phyloP scores from a whole-genome alignment of 164 flowering plant genomes.

The Magnolia officinalis region DNA sequence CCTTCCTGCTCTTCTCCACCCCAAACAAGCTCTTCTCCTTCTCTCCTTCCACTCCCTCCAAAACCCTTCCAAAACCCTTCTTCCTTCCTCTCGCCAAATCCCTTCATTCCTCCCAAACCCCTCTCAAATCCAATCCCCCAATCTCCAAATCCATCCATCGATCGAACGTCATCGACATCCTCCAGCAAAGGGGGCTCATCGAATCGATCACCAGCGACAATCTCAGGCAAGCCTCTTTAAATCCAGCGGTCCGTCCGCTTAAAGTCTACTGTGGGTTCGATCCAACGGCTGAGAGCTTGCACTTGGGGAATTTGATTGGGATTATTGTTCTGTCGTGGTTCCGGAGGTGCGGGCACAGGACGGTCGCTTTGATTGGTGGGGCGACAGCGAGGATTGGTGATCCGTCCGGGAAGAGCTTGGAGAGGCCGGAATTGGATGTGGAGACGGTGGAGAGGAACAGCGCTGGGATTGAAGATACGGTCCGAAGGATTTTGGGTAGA shows the following conservation, averaged over 20 bases:
- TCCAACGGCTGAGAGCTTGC: constrained; percentile 78
- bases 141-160: constrained; percentile 4
- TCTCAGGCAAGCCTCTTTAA: constrained; percentile 40
- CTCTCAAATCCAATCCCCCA: constrained; percentile 8
- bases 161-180: constrained; percentile 54
- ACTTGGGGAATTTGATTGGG: constrained; percentile 76
- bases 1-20: neutral
- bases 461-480: constrained; percentile 34
- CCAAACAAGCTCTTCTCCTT: constrained; percentile 1
- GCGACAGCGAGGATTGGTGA: constrained; percentile 84
- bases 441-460: constrained; percentile 45
- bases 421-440: constrained; percentile 64
- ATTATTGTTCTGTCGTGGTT: constrained; percentile 84
- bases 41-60: constrained; percentile 1
- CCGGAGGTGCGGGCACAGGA: constrained; percentile 55
- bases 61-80: constrained; percentile 7
- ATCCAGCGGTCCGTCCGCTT: constrained; percentile 21
- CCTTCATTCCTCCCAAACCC: constrained; percentile 6
- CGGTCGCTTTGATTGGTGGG: constrained; percentile 70
- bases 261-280: constrained; percentile 85
- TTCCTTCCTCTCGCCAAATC: constrained; percentile 6
- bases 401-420: constrained; percentile 76
- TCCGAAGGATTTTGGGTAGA: constrained; percentile 33
- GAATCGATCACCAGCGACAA: constrained; percentile 64
- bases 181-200: constrained; percentile 64